Evolutionary conservation across 2,329 filamentous ascomycete genomes (phyloP).

Genomic region (Sarocladium strictum): DNA sequence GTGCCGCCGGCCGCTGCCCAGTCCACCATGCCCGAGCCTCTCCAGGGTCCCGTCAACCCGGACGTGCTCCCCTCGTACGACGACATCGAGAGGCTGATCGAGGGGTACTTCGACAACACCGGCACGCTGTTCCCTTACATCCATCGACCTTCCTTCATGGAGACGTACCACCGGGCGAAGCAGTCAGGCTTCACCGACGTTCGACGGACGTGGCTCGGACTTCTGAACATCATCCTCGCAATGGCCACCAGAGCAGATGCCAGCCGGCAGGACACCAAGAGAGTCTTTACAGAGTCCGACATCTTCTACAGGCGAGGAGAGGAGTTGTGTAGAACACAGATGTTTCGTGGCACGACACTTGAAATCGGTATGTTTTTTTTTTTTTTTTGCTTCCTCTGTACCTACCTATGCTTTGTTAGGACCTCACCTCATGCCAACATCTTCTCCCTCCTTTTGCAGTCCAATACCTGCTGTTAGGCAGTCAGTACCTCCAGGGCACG

Average conservation of each 20-base stretch:
- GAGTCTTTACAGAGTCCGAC: neutral
- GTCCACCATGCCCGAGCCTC: neutral
- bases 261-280: neutral
- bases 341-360: neutral
- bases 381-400: no score
- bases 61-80: neutral
- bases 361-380: no score
- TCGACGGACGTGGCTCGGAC: neutral
- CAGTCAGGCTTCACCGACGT: neutral
- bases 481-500: neutral
- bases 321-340: neutral
- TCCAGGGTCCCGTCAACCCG: neutral
- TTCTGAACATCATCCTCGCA: neutral
- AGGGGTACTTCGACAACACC: neutral
- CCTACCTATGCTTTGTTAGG: no score
- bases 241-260: neutral
- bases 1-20: neutral
- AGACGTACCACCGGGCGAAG: neutral
- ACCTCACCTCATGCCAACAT: no score
- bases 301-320: neutral
- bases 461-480: neutral
- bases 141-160: neutral
- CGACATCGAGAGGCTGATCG: neutral
- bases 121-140: neutral
- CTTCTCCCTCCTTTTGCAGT: neutral